Base-by-base conservation (phyloP, 192 early-diverging fungal species). In the Entophlyctis helioformis region DNA sequence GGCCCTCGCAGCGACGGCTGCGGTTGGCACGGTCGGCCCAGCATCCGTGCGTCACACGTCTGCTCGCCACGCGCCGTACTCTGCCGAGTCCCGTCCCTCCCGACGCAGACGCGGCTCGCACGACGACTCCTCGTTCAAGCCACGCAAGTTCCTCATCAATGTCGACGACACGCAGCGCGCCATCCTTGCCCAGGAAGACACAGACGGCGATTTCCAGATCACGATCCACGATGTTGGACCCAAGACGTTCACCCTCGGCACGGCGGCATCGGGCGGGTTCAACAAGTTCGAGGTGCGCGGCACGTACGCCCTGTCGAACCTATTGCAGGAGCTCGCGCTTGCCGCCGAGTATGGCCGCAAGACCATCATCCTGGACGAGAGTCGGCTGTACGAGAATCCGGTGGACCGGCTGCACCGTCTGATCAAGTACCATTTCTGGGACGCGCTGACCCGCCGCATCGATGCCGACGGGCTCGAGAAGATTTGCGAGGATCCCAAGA, bases 341-440 rank as follows among this genome's bases (percentile, higher is more conserved):
- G 96, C 96, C 2, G 62, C 76, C 18, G 92, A 91, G 47, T 80
- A 84, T 59, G 87, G 86, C 2, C 72, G 89, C 34, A 84, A 79
- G 51, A 76, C 85, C 51, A 84, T 98, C 22, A 81, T 95, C 1
- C 58, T 98, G 19, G 83, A 89, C 60, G 89, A 95, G 62, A 80
- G 80, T 19, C 69, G 89, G 1, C 65, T 98, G 19, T 90, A 82
- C 56, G 92, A 96, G 63, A 95, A 96, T 55, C 96, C 96, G 0
- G 81, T 96, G 19, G 81, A 89, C 47, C 78, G 92, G 1, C 57
- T 98, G 36, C 74, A 77, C 31, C 74, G 96, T 18, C 83, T 95
- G 76, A 93, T 98, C 53, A 76, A 81, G 48, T 83, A 76, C 45
- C 73, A 85, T 23, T 98, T 98, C 55, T 98, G 96, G 96, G 89